These are phyloP conservation scores for Serendipita sp. DNA, from an alignment of 768 basidiomycete genomes.

Conservation along the genomic window DNA sequence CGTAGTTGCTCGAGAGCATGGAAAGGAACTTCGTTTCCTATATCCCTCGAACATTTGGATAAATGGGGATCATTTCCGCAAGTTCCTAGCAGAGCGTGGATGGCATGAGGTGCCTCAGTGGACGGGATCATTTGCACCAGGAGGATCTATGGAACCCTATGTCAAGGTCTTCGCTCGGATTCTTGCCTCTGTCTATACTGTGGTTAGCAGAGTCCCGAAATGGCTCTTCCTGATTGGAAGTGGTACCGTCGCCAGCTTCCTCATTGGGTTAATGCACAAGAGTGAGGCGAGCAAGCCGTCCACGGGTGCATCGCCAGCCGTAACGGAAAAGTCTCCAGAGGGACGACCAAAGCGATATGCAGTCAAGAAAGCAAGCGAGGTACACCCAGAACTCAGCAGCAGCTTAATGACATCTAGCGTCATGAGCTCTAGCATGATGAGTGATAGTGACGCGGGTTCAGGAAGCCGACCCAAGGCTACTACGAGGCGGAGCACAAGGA, in stretches of 20 bases:
- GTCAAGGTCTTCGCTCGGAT: conserved; percentile 42
- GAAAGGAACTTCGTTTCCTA: conserved; percentile 70
- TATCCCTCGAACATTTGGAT: conserved; percentile 45
- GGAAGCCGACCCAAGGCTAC: neutral
- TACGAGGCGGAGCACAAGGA: neutral
- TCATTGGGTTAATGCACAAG: conserved; percentile 48
- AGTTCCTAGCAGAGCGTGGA: conserved; percentile 47
- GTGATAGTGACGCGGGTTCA: neutral
- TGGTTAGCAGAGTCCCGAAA: conserved; percentile 41
- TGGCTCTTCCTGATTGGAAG: conserved; percentile 55
- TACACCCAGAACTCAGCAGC: neutral
- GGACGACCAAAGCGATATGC: neutral
- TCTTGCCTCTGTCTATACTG: conserved; percentile 36
- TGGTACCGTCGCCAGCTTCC: conserved; percentile 47
- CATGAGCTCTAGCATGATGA: neutral
- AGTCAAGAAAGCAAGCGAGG: neutral
- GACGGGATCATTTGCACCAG: conserved; percentile 54
- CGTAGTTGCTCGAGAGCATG: conserved; percentile 54
- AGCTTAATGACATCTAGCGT: neutral
- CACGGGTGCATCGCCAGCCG: neutral
- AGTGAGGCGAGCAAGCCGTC: neutral
- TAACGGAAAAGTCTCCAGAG: neutral
- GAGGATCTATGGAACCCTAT: conserved; percentile 58
- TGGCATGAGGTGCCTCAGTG: conserved; percentile 55
- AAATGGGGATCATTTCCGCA: conserved; percentile 40